These are phyloP conservation scores for Yamadazyma dendronema DNA, from an alignment of 1,139 yeast genomes.

Conservation along the genomic window DNA sequence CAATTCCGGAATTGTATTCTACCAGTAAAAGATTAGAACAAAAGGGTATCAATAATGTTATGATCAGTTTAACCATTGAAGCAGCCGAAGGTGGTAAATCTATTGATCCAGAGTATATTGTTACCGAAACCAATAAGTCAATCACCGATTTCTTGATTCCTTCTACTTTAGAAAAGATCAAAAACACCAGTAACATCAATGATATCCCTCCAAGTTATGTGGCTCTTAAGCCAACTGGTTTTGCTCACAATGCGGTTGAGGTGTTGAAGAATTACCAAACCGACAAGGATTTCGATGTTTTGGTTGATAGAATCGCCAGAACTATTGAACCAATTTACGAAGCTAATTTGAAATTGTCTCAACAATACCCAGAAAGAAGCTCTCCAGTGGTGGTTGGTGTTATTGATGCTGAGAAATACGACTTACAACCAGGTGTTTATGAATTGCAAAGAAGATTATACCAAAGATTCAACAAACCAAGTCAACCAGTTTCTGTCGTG, in stretches of 20 bases:
- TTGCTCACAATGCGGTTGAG: conserved; percentile 71
- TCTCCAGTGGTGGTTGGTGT: conserved; percentile 85
- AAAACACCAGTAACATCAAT: conserved; percentile 49
- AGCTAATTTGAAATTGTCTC: conserved; percentile 47
- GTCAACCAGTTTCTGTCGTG: conserved; percentile 64
- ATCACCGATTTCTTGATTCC: conserved; percentile 71
- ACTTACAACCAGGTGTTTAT: conserved; percentile 87
- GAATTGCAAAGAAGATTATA: conserved; percentile 84
- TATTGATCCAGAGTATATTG: conserved; percentile 63
- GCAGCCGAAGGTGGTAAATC: conserved; percentile 77
- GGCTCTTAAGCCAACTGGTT: conserved; percentile 93
- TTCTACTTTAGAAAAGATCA: conserved; percentile 54
- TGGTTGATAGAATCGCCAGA: conserved; percentile 63
- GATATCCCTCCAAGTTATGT: conserved; percentile 76
- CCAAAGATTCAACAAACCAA: conserved; percentile 63
- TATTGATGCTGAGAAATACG: conserved; percentile 89
- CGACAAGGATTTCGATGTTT: conserved; percentile 52
- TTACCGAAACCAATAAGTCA: conserved; percentile 64
- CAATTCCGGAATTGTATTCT: conserved; percentile 60
- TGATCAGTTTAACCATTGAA: conserved; percentile 90
- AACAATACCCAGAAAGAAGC: conserved; percentile 61
- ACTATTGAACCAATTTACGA: conserved; percentile 57
- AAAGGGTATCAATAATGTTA: conserved; percentile 88
- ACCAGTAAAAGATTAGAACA: conserved; percentile 67
- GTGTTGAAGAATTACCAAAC: conserved; percentile 62